Conservation (phyloP, 1,139 yeast species). For the Yamadazyma jaroonii region DNA sequence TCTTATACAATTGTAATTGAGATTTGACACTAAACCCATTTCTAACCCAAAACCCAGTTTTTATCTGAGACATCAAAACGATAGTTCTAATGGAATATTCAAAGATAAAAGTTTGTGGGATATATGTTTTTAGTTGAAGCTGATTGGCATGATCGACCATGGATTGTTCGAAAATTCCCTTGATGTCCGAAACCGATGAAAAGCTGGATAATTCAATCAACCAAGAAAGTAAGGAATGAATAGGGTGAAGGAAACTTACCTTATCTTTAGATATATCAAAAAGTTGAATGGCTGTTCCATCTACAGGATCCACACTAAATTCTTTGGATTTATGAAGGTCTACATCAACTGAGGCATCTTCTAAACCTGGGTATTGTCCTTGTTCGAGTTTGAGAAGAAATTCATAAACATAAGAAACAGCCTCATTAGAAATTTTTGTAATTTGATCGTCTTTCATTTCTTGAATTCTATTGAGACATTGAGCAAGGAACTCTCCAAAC, state of each 20-base stretch:
- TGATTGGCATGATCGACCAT: constrained; percentile 2
- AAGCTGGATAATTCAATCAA: constrained; percentile 54
- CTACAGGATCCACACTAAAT: constrained; percentile 22
- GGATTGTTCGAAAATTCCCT: constrained; percentile 16
- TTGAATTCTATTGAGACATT: constrained; percentile 34
- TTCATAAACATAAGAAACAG: constrained; percentile 30
- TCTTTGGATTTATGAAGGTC: constrained; percentile 15
- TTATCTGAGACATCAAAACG: constrained; percentile 54
- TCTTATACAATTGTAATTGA: constrained; percentile 78
- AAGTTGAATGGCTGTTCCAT: constrained; percentile 21
- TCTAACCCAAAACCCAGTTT: constrained; percentile 60
- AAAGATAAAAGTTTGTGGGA: constrained; percentile 35
- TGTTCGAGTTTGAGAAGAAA: constrained; percentile 31
- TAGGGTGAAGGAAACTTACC: constrained; percentile 76
- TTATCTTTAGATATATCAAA: constrained; percentile 35
- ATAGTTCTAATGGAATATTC: constrained; percentile 79
- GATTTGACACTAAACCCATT: constrained; percentile 67
- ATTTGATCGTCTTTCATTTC: constrained; percentile 17
- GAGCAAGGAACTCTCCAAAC: constrained; percentile 57
- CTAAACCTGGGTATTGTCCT: constrained; percentile 26
- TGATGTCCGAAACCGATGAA: constrained; percentile 18
- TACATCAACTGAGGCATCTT: constrained; percentile 30
- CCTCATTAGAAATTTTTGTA: constrained; percentile 22
- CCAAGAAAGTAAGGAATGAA: constrained; percentile 74
- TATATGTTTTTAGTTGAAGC: constrained; percentile 1